Evolutionary conservation across 2,329 filamentous ascomycete species (phyloP), one percentile per base, ranked within the genome.

Genomic region (Teratosphaeria nubilosa): DNA sequence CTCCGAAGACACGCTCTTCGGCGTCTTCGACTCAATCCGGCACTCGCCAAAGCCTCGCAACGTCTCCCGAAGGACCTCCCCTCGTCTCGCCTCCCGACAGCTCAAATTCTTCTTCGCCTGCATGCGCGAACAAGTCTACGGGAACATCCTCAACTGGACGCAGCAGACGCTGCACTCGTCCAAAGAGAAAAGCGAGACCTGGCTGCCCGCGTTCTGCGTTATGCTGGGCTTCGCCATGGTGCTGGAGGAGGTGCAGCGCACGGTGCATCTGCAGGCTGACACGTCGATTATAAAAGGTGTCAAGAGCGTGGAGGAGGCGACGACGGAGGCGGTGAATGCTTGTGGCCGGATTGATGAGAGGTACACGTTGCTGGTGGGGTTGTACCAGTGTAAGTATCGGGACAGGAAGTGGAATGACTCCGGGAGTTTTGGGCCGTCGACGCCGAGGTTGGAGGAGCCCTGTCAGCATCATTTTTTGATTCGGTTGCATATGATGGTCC

Each of bases 301-400:
- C 25, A 58, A 55, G 51, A 25, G 11, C 7, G 32, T 34, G 2
- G 37, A 60, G 62, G n/a, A 68, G 70, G 64, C 68, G 56, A 34
- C 63, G 10, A 58, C 57, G 10, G 63, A 70, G 52, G 75, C 76
- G 1, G 66, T 71, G 16, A 68, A 69, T 53, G 73, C 75, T 3
- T 78, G 76, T 58, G 61, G 70, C 24, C 70, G 74, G 11, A 78
- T 79, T 52, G 77, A 80, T 51, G 67, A 71, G 24, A 67, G 74
- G 11, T 78, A 76, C 64, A 65, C 68, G 14, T 74, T 79, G 57
- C 67, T 80, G 52, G 68, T 73, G 55, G 73, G 73, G 20, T 70
- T 80, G 13, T 80, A 78, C 65, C 67, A 75, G 41, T 76, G 72
- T 72, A 79, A 78, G 64, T 78, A 78, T 63, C 74, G 76, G 54